Percentiles rank a stretch among this genome's conserved stretches.
Evolutionary conservation across 148 eudicot species (phyloP).

Genomic region (Silene uniflora): DNA sequence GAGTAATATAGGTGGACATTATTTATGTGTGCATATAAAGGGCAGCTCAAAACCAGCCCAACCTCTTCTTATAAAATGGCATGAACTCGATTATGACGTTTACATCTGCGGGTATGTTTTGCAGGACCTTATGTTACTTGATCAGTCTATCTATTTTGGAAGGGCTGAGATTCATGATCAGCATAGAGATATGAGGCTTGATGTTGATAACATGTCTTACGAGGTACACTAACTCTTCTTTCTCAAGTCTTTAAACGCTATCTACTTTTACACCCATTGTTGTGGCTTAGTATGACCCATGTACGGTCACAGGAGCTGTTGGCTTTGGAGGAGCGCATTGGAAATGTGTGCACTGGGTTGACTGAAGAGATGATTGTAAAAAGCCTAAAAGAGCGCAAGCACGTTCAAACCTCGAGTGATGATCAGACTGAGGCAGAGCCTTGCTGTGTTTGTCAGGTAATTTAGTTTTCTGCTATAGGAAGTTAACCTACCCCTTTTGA

Average conservation of each 20-base stretch:
- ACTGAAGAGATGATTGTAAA: constrained; percentile 52
- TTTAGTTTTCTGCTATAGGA: neutral
- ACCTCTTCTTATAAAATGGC: neutral
- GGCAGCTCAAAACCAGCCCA: no score
- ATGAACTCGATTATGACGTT: neutral
- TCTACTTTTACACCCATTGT: neutral
- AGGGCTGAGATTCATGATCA: constrained; percentile 80
- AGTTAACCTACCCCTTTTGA: neutral
- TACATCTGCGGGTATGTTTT: neutral
- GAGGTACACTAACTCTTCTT: constrained; percentile 42
- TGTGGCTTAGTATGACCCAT: neutral
- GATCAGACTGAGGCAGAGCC: constrained; percentile 60
- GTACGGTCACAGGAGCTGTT: constrained; percentile 58
- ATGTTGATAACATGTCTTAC: constrained; percentile 97
- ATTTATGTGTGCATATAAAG: neutral
- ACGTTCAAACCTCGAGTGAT: constrained; percentile 29
- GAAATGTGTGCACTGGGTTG: constrained; percentile 75
- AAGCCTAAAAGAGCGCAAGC: constrained; percentile 54
- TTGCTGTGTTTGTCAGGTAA: constrained; percentile 87
- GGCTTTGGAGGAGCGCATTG: constrained; percentile 90
- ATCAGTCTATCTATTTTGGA: constrained; percentile 66
- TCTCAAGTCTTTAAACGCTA: neutral
- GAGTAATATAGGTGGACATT: neutral
- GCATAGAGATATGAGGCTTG: constrained; percentile 93
- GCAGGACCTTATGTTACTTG: constrained; percentile 88